phyloP scores from a whole-genome alignment of 2,329 filamentous ascomycete species.

The Akanthomyces lecanii region DNA sequence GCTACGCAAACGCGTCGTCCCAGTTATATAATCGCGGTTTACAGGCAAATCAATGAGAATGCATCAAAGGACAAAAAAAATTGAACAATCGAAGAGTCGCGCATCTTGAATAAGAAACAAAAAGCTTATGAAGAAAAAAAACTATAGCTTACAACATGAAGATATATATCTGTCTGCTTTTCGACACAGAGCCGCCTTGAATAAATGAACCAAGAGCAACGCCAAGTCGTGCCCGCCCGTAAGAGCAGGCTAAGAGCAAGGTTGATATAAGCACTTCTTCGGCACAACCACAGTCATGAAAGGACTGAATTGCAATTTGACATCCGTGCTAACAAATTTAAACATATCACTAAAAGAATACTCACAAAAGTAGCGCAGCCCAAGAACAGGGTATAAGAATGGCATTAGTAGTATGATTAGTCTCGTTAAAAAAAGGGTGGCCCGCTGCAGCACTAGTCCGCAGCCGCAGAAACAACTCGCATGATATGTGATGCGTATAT shows the following conservation, averaged over 20 bases:
- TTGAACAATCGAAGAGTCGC: too few relatives aligned
- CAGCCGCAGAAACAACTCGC: neutral
- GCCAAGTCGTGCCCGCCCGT: slow-evolving; percentile 6
- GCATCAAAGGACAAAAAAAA: neutral
- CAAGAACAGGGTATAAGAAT: slow-evolving; percentile 2
- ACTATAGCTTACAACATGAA: neutral
- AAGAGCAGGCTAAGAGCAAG: slow-evolving; percentile 18
- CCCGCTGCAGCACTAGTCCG: neutral
- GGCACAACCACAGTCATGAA: slow-evolving; percentile 91
- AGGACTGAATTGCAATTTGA: slow-evolving; percentile 97
- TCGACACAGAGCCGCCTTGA: neutral
- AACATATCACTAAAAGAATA: neutral
- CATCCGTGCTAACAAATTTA: slow-evolving; percentile 73
- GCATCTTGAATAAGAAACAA: too few relatives aligned
- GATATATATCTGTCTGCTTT: slow-evolving; percentile 5
- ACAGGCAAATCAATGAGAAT: neutral
- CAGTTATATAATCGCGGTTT: neutral
- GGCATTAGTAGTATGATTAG: slow-evolving; percentile 16
- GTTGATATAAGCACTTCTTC: slow-evolving; percentile 94
- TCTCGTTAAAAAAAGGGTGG: neutral
- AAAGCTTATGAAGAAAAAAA: neutral
- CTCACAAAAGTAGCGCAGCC: neutral
- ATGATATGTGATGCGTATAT: slow-evolving; percentile 1
- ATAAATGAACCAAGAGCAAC: slow-evolving; percentile 26
- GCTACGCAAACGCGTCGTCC: neutral